Base-by-base conservation (phyloP, 192 early-diverging fungal species). In the Gryganskiella cystojenkinii region DNA sequence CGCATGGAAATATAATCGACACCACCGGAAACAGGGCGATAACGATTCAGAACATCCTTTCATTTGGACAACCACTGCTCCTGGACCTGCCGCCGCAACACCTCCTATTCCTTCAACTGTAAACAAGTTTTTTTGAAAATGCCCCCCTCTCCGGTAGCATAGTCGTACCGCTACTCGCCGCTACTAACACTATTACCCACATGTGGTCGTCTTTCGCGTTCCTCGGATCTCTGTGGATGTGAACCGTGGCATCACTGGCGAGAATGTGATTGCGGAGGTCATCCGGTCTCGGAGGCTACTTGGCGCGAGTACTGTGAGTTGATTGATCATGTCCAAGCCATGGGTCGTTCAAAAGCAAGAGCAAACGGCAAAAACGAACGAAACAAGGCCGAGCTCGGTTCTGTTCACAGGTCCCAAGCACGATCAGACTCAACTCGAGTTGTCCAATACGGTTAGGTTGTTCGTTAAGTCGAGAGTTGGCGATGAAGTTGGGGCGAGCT, bases 221-320 rank as follows among this genome's bases (percentile, higher is more conserved):
- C 60, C 44, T 24, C 40, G 73, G 4, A 1, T 1, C 24, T 68
- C 30, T 63, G 73, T 76, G 34, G 73, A 76, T 35, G 73, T 76
- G 49, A 76, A 76, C 31, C 40, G 73, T 37, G 57, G 68, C n/a
- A 30, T 68, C 11, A 27, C 44, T 3, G 73, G 65, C n/a, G 73
- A 76, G 13, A 76, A 76, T 31, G 73, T 65, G 10, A 68, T 68
- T 28, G 65, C 73, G 1, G 65, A 76, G 11, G 51, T 4, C 33
- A 62, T 31, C 59, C 58, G 4, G 30, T 52, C 5, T 37, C 65
- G 4, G 46, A 76, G 25, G 73, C 64, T 44, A 65, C 73, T 8
- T 76, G 73, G 73, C 34, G 19, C 17, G 73, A 76, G 35, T 76
- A 76, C 27, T 65, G 68, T 50, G 73, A 52, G 9, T 13, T 76